phyloP scores from a whole-genome alignment of 2,329 filamentous ascomycete genomes.

The Monosporascus sp. region DNA sequence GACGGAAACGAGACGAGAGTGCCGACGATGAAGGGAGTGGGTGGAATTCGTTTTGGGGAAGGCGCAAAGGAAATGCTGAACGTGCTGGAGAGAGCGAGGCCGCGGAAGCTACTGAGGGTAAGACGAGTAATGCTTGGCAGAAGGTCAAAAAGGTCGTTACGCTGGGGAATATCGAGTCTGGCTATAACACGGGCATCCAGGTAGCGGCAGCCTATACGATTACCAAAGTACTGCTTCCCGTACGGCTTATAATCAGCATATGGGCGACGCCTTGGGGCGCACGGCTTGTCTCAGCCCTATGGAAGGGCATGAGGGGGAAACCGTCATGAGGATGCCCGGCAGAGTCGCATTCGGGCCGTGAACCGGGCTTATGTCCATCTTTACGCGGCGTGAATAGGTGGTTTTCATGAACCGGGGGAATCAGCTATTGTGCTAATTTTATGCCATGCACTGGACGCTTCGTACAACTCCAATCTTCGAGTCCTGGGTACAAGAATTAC shows the following conservation, averaged over 20 bases:
- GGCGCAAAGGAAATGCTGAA: conserved; percentile 23
- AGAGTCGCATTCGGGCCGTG: too few relatives aligned
- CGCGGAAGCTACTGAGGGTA: conserved; percentile 6
- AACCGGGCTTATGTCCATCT: too few relatives aligned
- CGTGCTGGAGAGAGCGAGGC: conserved; percentile 24
- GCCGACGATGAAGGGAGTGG: conserved; percentile 30
- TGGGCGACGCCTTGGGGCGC: conserved; percentile 95
- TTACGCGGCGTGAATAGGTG: too few relatives aligned
- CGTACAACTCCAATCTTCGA: too few relatives aligned
- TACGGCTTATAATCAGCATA: conserved; percentile 71
- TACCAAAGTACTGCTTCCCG: conserved; percentile 77
- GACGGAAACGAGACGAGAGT: conserved; percentile 2
- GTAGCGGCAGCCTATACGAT: conserved; percentile 87
- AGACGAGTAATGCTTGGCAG: conserved; percentile 13
- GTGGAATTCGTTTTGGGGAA: conserved; percentile 16
- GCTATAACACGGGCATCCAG: conserved; percentile 55
- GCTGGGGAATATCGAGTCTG: conserved; percentile 22
- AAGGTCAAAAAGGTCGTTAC: conserved; percentile 20
- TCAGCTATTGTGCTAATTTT: too few relatives aligned
- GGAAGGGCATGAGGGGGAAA: conserved; percentile 18
- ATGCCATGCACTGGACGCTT: too few relatives aligned
- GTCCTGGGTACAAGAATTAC: too few relatives aligned
- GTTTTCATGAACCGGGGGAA: too few relatives aligned
- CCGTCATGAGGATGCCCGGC: not conserved
- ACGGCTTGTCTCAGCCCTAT: conserved; percentile 47